Base-by-base conservation (phyloP, 805 yeast genomes). In the Candida koratica region DNA sequence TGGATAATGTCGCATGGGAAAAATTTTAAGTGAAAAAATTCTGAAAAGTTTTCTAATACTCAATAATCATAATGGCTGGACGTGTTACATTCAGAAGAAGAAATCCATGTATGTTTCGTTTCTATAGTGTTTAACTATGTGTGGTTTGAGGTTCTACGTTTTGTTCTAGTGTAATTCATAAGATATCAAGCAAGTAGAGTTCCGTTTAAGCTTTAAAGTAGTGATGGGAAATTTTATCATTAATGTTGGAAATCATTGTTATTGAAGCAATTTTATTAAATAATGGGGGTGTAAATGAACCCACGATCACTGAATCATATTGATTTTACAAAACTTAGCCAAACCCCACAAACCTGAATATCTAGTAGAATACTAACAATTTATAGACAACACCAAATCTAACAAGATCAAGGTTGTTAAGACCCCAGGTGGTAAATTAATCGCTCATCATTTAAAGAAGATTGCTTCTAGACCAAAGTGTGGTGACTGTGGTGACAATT, bases 401-500 rank as follows among this genome's bases (percentile, higher is more conserved):
- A 93, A 93, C 96, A 86, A 84, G 80, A 90, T 93, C 80, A 90
- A 85, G 89, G 95, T 90, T 74, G 95, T 90, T 63, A 93, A 90
- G 86, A 93, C 99, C 75, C 98, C 99, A 74, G 99, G 99, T 81
- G 97, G 97, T 69, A 84, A 83, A 74, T 82, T 93, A 74, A 82
- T 88, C 69, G 96, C 96, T 67, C 96, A 89, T 74, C 98, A 93
- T 79, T 77, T 87, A 66, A 86, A 86, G 84, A 88, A 88, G 81
- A 64, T 65, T 56, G 95, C 87, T 61, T 68, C 94, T 61, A 80
- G 86, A 75, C 83, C 82, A 66, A 82, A 80, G 69, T 82, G 89
- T 77, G 89, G 89, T 78, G 89, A 82, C 78, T 79, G 85, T 72
- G 89, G 89, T 69, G 58, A 59, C 45, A 80, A 82, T 60, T 79